Evolutionary conservation across 306 rosid species (phyloP).

Genomic region (Luffa acutangula): DNA sequence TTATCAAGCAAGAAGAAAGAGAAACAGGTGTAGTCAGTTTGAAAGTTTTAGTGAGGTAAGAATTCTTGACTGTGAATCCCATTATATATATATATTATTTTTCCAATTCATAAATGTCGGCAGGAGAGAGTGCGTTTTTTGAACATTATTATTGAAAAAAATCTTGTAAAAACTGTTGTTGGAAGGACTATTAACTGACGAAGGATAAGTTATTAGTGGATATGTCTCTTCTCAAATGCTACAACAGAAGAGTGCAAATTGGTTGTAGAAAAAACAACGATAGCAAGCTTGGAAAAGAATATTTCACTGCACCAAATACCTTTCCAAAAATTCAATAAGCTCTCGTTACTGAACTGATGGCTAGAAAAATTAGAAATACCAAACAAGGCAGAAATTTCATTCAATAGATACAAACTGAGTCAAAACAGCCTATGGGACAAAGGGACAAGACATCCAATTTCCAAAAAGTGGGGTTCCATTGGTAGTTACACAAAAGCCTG

Average conservation of each 20-base stretch:
- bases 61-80: not conserved
- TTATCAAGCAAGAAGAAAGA: constrained; percentile 77
- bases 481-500: no score
- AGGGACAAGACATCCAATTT: no score
- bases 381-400: not conserved
- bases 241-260: not conserved
- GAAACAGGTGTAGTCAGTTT: constrained; percentile 80
- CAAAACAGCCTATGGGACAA: no score
- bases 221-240: not conserved
- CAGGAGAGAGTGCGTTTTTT: not conserved
- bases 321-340: not conserved
- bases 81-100: not conserved
- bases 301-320: not conserved
- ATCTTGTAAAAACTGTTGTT: not conserved
- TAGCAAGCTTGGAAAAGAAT: not conserved
- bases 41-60: constrained; percentile 74
- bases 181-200: not conserved
- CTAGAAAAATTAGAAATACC: not conserved
- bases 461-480: not conserved
- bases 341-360: not conserved
- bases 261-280: not conserved
- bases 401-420: not conserved
- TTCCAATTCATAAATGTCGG: not conserved
- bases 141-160: not conserved
- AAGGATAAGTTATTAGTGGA: not conserved